Base-by-base conservation (phyloP, 2,329 filamentous ascomycete genomes). In the Colletotrichum sp. region DNA sequence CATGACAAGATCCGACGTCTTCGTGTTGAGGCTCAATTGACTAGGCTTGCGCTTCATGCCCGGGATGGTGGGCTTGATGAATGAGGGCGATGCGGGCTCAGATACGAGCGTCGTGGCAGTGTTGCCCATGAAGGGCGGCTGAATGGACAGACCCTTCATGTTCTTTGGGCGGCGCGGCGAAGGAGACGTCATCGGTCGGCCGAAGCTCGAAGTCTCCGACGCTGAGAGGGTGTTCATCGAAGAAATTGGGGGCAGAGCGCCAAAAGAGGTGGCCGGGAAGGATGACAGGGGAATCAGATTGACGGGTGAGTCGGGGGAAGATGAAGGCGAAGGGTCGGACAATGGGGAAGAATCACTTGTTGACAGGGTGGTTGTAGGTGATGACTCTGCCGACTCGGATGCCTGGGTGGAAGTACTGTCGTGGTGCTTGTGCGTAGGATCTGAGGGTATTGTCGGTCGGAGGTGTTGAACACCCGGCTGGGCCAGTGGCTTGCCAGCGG, bases 281-380 rank as follows among this genome's bases (percentile, higher is more conserved):
- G 93, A 92, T 65, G 91, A 92, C 61, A 95, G 88, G 5, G 95
- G 93, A 71, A 94, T 90, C 71, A 96, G 88, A 72, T 94, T 94
- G 71, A 94, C 88, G 2, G 96, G 95, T 4, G 97, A 98, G 85
- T 98, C 96, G 11, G 96, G 96, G 2, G 96, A 98, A 27, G 96
- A 95, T 69, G 94, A 96, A 5, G 97, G 96, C 7, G 96, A 98
- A 9, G 95, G 94, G 80, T 99, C 96, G 34, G 96, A 96, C 65
- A 97, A 90, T 34, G 95, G 95, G 11, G 95, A 96, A 7, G 96
- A 98, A 86, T 98, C 96, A 78, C 96, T 95, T 25, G 95, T 98
- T 8, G 96, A 98, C 66, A 97, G 91, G 3, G 96, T 98, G 5
- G 96, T 98, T 9, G 96, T 99, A 2, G 97, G 97, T 11, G 96